Percentiles rank a stretch among this genome's conserved stretches.
These are phyloP conservation scores for Neophaeococcomyces mojaviensis DNA, from an alignment of 2,329 filamentous ascomycete species.

Conservation along the genomic window DNA sequence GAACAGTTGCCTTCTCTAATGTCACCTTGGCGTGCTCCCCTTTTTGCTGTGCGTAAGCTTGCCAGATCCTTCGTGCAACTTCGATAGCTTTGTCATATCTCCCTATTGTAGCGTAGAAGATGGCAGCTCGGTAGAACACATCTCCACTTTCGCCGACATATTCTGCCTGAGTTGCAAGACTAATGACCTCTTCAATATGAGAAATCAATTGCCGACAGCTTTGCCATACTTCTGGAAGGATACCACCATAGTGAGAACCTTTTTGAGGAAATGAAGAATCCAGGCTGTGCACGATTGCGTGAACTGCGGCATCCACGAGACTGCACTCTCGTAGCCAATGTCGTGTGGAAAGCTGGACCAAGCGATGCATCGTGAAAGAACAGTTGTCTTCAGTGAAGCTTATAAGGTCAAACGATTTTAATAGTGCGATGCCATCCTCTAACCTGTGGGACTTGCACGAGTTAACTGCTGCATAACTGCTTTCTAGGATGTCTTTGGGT, in stretches of 20 bases:
- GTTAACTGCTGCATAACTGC: too few species aligned
- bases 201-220: neutral
- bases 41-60: neutral
- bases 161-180: neutral
- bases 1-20: neutral
- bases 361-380: slow-evolving; percentile 1
- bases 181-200: neutral
- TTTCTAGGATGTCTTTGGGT: too few species aligned
- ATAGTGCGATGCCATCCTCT: too few species aligned
- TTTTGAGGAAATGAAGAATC: neutral
- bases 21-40: neutral
- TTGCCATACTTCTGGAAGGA: neutral
- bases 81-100: neutral
- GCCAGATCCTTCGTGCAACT: neutral
- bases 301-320: neutral
- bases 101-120: neutral
- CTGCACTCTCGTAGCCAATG: neutral
- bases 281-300: neutral
- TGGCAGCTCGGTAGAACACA: neutral
- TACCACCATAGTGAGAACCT: neutral
- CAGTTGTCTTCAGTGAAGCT: neutral
- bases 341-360: neutral
- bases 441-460: too few species aligned
- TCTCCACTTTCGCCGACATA: neutral
- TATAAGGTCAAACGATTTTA: too few species aligned